Percentiles rank a stretch among this genome's conserved stretches.
These are phyloP conservation scores for Podila epigama DNA, from an alignment of 192 early-diverging fungal species.

Conservation along the genomic window DNA sequence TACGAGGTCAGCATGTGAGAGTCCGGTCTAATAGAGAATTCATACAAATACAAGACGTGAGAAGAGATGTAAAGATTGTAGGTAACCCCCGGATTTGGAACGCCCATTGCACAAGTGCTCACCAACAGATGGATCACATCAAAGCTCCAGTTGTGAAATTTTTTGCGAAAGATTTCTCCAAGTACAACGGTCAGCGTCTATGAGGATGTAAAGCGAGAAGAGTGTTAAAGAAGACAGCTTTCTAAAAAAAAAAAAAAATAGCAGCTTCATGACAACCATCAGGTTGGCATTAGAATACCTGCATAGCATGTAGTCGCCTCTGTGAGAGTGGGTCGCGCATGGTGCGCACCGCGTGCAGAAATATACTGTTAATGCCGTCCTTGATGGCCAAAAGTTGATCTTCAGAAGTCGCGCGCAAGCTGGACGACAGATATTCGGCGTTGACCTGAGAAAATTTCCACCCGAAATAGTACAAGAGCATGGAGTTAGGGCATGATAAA, in stretches of 20 bases:
- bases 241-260: neutral
- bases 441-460: too few species aligned
- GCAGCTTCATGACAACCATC: too few species aligned
- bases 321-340: conserved; percentile 52
- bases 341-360: conserved; percentile 50
- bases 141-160: conserved; percentile 62
- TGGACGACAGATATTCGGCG: conserved; percentile 37
- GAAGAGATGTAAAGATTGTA: conserved; percentile 1
- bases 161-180: conserved; percentile 59
- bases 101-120: conserved; percentile 24
- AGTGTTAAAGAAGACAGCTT: neutral
- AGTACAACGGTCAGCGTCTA: conserved; percentile 53
- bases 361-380: conserved; percentile 51
- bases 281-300: conserved; percentile 28
- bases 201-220: too few species aligned
- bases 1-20: conserved; percentile 44
- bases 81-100: neutral
- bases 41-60: too few species aligned
- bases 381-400: conserved; percentile 53
- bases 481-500: neutral
- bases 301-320: conserved; percentile 42
- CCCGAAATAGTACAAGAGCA: too few species aligned
- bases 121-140: conserved; percentile 62
- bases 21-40: conserved; percentile 22
- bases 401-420: conserved; percentile 48